A percentile compares a stretch with the other conserved stretches of the same genome.
Evolutionary conservation across 345 rosid species (phyloP).

Genomic region (Populus davidiana): DNA sequence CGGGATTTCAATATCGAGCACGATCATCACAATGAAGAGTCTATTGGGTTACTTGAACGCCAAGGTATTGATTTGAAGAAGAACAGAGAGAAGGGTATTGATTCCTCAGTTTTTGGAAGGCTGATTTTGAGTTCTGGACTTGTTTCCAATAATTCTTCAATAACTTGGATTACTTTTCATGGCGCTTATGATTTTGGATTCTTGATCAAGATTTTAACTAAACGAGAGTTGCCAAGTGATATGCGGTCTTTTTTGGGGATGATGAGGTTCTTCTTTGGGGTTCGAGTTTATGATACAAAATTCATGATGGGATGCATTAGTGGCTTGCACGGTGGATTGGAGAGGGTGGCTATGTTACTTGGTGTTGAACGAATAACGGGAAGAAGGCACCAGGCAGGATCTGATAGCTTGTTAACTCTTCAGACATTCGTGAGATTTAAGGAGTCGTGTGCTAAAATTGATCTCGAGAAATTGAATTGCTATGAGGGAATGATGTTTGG

Average conservation of each 20-base stretch:
- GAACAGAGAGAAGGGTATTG: neutral
- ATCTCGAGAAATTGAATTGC: neutral
- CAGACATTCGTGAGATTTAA: neutral
- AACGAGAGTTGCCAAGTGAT: too few relatives aligned
- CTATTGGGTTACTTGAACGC: neutral
- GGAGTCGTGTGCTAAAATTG: neutral
- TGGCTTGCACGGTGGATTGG: too few relatives aligned
- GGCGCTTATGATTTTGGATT: too few relatives aligned
- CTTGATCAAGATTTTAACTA: too few relatives aligned
- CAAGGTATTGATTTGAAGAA: constrained; percentile 8
- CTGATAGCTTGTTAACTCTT: too few relatives aligned
- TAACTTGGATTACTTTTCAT: too few relatives aligned
- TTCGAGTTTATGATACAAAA: too few relatives aligned
- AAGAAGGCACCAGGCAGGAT: neutral
- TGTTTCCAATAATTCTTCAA: too few relatives aligned
- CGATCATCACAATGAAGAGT: neutral
- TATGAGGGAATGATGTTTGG: neutral
- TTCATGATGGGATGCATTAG: too few relatives aligned
- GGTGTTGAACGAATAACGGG: neutral
- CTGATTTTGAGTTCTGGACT: neutral
- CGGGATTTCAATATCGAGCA: neutral
- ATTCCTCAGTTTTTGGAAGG: neutral
- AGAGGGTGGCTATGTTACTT: too few relatives aligned
- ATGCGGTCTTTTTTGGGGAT: too few relatives aligned
- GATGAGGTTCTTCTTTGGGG: too few relatives aligned